Evolutionary conservation across 1,284 basidiomycete genomes (phyloP).

Genomic region (Blastosporella zonata): DNA sequence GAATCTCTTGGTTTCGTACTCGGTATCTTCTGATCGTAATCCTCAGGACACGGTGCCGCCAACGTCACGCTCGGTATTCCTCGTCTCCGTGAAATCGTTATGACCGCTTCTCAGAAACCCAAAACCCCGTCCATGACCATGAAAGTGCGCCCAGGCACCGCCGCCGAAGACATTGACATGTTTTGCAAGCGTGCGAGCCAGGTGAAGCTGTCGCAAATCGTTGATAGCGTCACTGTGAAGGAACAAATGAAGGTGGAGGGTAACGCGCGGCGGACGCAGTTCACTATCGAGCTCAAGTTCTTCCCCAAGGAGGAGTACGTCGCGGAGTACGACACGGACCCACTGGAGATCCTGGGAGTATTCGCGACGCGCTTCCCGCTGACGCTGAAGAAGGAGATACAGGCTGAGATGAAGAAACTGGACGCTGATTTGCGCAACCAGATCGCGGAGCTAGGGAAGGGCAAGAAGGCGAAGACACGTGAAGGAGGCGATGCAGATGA

Average conservation of each 20-base stretch:
- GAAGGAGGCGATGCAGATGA: constrained; percentile 47
- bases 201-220: constrained; percentile 85
- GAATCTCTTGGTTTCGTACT: constrained; percentile 13
- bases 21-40: constrained; percentile 11
- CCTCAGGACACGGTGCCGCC: constrained; percentile 91
- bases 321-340: constrained; percentile 81
- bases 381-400: constrained; percentile 86
- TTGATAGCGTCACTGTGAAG: constrained; percentile 82
- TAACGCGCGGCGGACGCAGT: constrained; percentile 73
- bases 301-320: constrained; percentile 87
- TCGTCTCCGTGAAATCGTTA: constrained; percentile 97
- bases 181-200: constrained; percentile 93
- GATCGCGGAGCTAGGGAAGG: constrained; percentile 81
- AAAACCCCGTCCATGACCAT: constrained; percentile 99
- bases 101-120: constrained; percentile 96
- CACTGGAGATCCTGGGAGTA: constrained; percentile 70
- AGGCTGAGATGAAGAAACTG: constrained; percentile 83
- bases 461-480: constrained; percentile 47
- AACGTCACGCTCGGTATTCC: constrained; percentile 99
- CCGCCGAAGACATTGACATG: constrained; percentile 58
- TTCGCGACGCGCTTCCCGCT: constrained; percentile 81
- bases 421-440: constrained; percentile 82
- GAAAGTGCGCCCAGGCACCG: constrained; percentile 56
- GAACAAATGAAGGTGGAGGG: constrained; percentile 76
- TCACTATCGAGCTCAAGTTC: constrained; percentile 82